Evolutionary conservation across 257 asterid species (phyloP).

Genomic region (Plantago ovata): DNA sequence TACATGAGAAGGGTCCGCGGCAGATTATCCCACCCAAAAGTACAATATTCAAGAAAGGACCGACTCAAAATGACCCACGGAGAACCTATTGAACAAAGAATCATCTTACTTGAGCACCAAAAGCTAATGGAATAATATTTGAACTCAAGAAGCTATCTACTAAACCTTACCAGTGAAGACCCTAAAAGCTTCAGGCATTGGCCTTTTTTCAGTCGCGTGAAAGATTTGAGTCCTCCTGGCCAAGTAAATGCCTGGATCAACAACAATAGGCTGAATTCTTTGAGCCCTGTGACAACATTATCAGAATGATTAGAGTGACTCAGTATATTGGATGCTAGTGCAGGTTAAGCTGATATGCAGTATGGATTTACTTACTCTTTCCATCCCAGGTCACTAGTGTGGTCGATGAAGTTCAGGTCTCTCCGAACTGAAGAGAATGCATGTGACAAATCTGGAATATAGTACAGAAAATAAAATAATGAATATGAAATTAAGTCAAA

Average conservation of each 20-base stretch:
- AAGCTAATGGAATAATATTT: no score
- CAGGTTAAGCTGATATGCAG: slow-evolving; percentile 17
- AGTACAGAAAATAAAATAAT: slow-evolving; percentile 16
- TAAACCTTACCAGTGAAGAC: slow-evolving; percentile 70
- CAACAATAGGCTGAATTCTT: slow-evolving; percentile 79
- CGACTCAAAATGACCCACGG: slow-evolving; percentile 93
- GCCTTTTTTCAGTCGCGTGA: slow-evolving; percentile 89
- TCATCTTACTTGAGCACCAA: slow-evolving; percentile 9
- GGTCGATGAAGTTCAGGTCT: slow-evolving; percentile 92
- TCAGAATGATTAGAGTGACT: slow-evolving; percentile 19
- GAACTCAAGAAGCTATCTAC: no score
- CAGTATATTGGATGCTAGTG: slow-evolving; percentile 1
- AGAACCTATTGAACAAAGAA: slow-evolving; percentile 52
- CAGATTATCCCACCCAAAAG: slow-evolving; percentile 95
- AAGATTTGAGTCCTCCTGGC: slow-evolving; percentile 87
- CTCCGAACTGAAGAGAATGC: slow-evolving; percentile 85
- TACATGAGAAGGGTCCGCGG: slow-evolving; percentile 93
- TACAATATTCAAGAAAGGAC: slow-evolving; percentile 77
- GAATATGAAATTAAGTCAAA: slow-evolving; percentile 13
- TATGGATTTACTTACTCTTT: slow-evolving; percentile 85
- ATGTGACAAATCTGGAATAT: slow-evolving; percentile 82
- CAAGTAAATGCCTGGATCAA: slow-evolving; percentile 87
- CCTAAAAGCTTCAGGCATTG: slow-evolving; percentile 82
- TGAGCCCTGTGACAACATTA: slow-evolving; percentile 55
- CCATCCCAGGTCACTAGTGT: slow-evolving; percentile 96